Evolutionary conservation across 2,329 filamentous ascomycete species (phyloP).

Genomic region (Beauveria varroae): DNA sequence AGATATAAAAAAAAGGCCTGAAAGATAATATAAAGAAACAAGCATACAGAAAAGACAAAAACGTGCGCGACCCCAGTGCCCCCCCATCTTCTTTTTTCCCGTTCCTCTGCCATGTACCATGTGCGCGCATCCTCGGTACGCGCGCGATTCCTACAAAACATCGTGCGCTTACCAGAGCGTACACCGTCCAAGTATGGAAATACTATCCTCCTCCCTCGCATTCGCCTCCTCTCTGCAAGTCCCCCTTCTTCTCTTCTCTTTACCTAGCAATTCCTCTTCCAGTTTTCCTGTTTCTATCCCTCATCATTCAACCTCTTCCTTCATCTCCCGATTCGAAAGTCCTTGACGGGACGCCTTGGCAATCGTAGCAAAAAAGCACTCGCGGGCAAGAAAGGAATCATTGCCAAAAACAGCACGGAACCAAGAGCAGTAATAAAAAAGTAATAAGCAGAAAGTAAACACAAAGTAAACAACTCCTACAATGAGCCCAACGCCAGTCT

Average conservation of each 20-base stretch:
- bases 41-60: neutral
- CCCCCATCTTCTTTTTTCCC: neutral
- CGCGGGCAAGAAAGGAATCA: neutral
- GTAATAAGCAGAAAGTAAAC: neutral
- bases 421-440: slow-evolving; percentile 8
- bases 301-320: neutral
- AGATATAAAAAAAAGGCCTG: slow-evolving; percentile 11
- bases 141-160: neutral
- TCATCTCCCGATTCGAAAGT: neutral
- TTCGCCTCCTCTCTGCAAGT: neutral
- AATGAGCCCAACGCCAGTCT: slow-evolving; percentile 11
- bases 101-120: neutral
- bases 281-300: neutral
- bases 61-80: neutral
- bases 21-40: slow-evolving; percentile 1
- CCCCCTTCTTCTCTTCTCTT: neutral
- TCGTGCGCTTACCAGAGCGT: slow-evolving; percentile 2
- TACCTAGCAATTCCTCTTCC: neutral
- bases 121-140: neutral
- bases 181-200: neutral
- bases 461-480: slow-evolving; percentile 4
- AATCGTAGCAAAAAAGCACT: neutral
- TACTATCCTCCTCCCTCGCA: neutral
- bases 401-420: neutral
- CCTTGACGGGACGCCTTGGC: neutral